Evolutionary conservation across 345 rosid genomes (phyloP).

Genomic region (Eucalyptus cloeziana): DNA sequence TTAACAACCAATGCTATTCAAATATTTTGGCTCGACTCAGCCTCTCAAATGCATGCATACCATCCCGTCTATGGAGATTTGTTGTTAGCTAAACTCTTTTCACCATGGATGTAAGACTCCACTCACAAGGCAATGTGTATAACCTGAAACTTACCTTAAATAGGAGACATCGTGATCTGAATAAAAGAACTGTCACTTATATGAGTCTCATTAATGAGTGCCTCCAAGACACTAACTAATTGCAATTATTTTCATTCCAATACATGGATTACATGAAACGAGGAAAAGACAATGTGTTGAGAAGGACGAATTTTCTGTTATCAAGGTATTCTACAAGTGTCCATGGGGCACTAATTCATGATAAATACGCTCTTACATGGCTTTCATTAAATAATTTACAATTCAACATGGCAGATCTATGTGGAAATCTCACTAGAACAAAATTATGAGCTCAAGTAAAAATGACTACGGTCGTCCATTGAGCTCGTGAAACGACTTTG

Average conservation of each 20-base stretch:
- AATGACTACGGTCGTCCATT: background rate
- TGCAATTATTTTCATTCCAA: background rate
- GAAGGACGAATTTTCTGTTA: background rate
- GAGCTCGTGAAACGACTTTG: background rate
- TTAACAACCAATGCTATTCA: background rate
- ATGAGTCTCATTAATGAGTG: background rate
- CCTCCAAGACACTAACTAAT: background rate
- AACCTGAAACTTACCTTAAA: background rate
- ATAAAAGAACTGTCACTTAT: background rate
- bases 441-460: background rate
- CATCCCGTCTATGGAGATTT: background rate
- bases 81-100: background rate
- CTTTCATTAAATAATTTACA: background rate
- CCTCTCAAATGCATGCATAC: background rate
- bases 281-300: background rate
- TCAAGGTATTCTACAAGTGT: background rate
- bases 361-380: background rate
- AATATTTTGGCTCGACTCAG: background rate
- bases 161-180: background rate
- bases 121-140: background rate
- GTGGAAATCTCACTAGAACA: background rate
- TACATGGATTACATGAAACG: background rate
- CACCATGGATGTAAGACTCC: background rate
- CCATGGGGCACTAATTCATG: background rate
- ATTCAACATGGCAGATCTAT: background rate